Evolutionary conservation across 768 basidiomycete genomes (phyloP).

Genomic region (Lactarius hengduanensis): DNA sequence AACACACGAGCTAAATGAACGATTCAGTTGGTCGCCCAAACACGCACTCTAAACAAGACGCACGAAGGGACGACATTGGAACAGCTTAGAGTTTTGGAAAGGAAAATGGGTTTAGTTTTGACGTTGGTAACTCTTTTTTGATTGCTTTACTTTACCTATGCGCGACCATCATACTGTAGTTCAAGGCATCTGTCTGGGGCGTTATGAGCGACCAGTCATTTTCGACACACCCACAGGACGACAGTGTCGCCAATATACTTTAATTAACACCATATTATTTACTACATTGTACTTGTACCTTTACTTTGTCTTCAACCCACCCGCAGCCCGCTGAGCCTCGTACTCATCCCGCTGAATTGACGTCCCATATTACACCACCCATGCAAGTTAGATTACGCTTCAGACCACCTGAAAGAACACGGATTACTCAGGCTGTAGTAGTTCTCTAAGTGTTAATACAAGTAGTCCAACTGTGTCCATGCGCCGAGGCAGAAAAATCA

Average conservation of each 20-base stretch:
- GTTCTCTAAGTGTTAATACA: no score
- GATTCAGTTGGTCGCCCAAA: conserved; percentile 58
- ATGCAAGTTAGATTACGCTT: no score
- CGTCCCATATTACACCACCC: conserved; percentile 89
- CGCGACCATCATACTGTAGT: conserved; percentile 55
- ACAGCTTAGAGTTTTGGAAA: conserved; percentile 77
- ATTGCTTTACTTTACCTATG: not conserved
- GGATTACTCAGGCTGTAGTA: no score
- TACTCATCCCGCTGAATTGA: conserved; percentile 52
- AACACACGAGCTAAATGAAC: not conserved
- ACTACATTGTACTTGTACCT: conserved; percentile 24
- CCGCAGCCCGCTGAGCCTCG: conserved; percentile 44
- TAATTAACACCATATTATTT: not conserved
- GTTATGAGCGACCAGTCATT: conserved; percentile 79
- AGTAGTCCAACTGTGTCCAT: no score
- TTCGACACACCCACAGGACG: conserved; percentile 19
- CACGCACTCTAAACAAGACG: conserved; percentile 66
- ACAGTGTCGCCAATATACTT: conserved; percentile 19
- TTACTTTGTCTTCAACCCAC: conserved; percentile 30
- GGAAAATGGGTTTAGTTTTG: conserved; percentile 93
- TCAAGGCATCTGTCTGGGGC: conserved; percentile 96
- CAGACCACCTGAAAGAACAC: not conserved
- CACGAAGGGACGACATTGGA: conserved; percentile 78
- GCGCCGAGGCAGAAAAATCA: no score
- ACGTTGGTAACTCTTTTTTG: conserved; percentile 59